Base-by-base conservation (phyloP, 768 basidiomycete genomes). In the Suillus subalutaceus region DNA sequence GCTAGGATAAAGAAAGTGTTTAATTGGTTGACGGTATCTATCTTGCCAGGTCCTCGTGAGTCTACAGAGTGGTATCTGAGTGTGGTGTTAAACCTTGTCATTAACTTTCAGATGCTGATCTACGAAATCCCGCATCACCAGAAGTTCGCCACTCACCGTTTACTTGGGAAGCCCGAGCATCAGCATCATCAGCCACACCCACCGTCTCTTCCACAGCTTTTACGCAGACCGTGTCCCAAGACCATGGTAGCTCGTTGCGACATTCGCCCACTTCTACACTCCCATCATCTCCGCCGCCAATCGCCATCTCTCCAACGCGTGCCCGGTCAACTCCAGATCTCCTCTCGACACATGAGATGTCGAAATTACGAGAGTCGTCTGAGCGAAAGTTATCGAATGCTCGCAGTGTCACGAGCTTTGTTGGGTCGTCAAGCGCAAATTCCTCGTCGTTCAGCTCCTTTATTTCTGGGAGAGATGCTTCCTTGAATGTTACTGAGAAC, bases 111-210 rank as follows among this genome's bases (percentile, higher is more conserved):
- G 84, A 79, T 56, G 65, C 71, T 20, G 84, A 85, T 63, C 83
- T 86, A 70, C 83, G 86, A 69, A 93, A 93, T 76, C 90, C 90
- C 55, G 90, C 90, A 10, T 92, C 91, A 20, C 90, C 92, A 4
- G 85, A 86, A 53, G 75, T 85, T 30, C 72, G 90, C 52, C 76
- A 76, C 59, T 79, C 84, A 63, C 80, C 82, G 37, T 80, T 82
- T 32, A 84, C 85, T 57, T 88, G 87, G 83, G 89, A 91, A 62
- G 79, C 77, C 62, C 74, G 79, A 37, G 73, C 75, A 41, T 84
- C 86, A 32, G 78, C 80, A 30, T 83, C 85, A 9, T 83, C 85
- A 10, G 79, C 79, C 35, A 87, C 88, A 32, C 86, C 88, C 1
- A 86, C 84, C 6, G 81, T 81, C 13, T 78, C 85, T 38, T 74